A percentile compares a stretch with the other conserved stretches of the same genome.
Conservation (phyloP, 129 eudicot species). For the Dittrichia graveolens region DNA sequence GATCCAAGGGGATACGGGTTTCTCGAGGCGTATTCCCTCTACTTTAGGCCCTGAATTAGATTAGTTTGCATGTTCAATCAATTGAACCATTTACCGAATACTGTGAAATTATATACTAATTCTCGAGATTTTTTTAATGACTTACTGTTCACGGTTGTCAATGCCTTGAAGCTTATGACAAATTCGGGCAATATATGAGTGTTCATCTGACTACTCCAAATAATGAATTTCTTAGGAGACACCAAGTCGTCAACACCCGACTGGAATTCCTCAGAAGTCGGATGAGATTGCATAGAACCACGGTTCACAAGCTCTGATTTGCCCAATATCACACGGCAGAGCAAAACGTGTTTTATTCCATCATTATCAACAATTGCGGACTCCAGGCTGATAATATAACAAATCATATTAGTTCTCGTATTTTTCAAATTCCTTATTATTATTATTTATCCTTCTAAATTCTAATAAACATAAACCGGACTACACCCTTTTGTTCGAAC, state of each 20-base stretch:
- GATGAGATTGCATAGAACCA: conserved; percentile 55
- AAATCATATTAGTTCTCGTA: neutral
- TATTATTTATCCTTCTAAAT: neutral
- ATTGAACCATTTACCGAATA: neutral
- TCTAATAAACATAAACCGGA: neutral
- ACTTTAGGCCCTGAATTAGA: conserved; percentile 30
- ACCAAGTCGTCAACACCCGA: conserved; percentile 54
- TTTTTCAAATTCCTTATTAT: neutral
- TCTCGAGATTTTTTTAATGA: neutral
- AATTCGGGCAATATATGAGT: conserved; percentile 66
- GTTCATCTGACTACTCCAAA: conserved; percentile 74
- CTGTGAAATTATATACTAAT: neutral
- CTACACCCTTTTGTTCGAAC: neutral
- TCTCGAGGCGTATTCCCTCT: conserved; percentile 22
- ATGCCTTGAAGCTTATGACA: conserved; percentile 55
- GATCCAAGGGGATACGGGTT: conserved; percentile 77
- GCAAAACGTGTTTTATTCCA: conserved; percentile 57
- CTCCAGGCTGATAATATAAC: conserved; percentile 41
- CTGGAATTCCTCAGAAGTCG: conserved; percentile 68
- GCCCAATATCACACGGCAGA: conserved; percentile 81
- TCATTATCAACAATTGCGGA: conserved; percentile 53
- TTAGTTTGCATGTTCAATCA: neutral
- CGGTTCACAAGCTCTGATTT: conserved; percentile 52
- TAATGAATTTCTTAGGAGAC: conserved; percentile 51
- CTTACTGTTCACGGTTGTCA: conserved; percentile 35